A percentile compares a stretch with the other conserved stretches of the same genome.
phyloP scores from a whole-genome alignment of 371 early-diverging fungal genomes.

The Mortierella sp. region DNA sequence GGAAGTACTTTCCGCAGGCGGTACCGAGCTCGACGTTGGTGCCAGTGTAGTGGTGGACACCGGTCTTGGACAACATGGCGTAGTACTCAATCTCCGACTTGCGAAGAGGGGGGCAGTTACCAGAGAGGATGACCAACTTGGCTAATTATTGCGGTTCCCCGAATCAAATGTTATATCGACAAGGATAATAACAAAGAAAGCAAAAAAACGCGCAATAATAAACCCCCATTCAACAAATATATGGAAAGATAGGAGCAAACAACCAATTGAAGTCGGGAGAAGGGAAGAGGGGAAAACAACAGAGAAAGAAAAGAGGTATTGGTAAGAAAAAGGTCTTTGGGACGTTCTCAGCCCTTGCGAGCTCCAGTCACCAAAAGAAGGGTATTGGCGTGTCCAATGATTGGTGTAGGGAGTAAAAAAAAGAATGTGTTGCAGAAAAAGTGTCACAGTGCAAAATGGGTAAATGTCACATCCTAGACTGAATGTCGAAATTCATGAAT shows the following conservation, averaged over 20 bases:
- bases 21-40: constrained; percentile 99
- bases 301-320: constrained; percentile 16
- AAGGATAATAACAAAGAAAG: constrained; percentile 19
- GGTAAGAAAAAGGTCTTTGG: constrained; percentile 55
- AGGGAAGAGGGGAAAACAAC: constrained; percentile 9
- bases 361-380: constrained; percentile 61
- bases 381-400: constrained; percentile 31
- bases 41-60: constrained; percentile 98
- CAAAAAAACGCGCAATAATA: constrained; percentile 25
- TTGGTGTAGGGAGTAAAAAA: neutral
- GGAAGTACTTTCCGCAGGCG: constrained; percentile 99
- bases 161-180: constrained; percentile 23
- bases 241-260: constrained; percentile 21
- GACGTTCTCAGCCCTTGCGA: constrained; percentile 62
- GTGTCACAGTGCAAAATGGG: neutral
- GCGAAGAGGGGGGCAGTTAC: constrained; percentile 99
- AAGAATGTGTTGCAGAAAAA: neutral
- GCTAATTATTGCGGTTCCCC: constrained; percentile 65
- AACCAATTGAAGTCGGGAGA: constrained; percentile 16
- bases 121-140: constrained; percentile 98
- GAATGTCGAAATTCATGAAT: constrained; percentile 3
- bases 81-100: constrained; percentile 99
- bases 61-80: constrained; percentile 99
- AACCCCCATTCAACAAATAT: constrained; percentile 11
- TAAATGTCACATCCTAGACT: neutral